These are phyloP conservation scores for Carex cristatella DNA, from an alignment of 176 grass and related monocot genomes.

Conservation along the genomic window DNA sequence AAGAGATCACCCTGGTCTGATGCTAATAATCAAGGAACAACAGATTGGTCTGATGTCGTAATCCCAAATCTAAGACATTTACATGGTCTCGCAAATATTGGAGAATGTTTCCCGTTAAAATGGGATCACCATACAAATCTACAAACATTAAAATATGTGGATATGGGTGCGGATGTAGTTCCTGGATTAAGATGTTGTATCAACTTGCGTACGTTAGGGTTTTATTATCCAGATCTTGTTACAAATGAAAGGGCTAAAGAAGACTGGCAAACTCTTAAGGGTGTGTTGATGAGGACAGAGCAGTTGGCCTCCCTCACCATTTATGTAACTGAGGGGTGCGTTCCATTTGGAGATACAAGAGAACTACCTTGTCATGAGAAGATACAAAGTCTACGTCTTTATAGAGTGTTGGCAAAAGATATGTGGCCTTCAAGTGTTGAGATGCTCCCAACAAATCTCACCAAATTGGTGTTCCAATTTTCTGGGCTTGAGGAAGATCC, in stretches of 20 bases:
- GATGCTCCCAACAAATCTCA: background rate
- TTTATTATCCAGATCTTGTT: too few relatives aligned
- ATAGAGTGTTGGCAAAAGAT: background rate
- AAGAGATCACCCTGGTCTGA: too few relatives aligned
- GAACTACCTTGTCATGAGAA: background rate
- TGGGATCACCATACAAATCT: background rate
- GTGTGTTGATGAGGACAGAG: background rate
- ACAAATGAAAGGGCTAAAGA: too few relatives aligned
- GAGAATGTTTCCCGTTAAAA: background rate
- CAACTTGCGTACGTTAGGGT: background rate
- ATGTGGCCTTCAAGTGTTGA: too few relatives aligned
- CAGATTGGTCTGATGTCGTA: too few relatives aligned
- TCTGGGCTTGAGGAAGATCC: background rate
- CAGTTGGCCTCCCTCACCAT: background rate
- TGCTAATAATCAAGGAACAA: too few relatives aligned
- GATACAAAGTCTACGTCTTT: background rate
- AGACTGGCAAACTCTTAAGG: too few relatives aligned
- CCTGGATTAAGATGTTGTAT: background rate
- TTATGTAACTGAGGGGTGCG: rapidly evolving
- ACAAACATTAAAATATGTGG: background rate
- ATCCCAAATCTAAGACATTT: background rate
- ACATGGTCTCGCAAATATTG: background rate
- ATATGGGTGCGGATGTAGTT: rapidly evolving
- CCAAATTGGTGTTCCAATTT: background rate
- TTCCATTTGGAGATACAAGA: background rate